These are phyloP conservation scores for Pleurotus djamor DNA, from an alignment of 768 basidiomycete genomes.

Conservation along the genomic window DNA sequence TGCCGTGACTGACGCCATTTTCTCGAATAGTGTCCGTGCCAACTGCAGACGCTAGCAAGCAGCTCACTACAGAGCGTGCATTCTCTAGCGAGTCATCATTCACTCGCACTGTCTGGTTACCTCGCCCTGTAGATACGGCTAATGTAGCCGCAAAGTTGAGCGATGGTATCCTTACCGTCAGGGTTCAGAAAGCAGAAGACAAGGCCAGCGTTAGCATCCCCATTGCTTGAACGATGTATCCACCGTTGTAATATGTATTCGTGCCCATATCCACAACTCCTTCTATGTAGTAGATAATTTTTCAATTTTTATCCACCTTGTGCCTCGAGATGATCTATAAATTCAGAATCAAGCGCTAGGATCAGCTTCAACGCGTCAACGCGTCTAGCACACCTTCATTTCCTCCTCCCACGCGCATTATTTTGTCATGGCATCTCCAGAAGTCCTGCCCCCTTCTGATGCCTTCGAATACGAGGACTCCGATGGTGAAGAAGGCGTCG, in stretches of 20 bases:
- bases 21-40: slow-evolving; percentile 10
- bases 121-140: slow-evolving; percentile 55
- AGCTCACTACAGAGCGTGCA: slow-evolving; percentile 59
- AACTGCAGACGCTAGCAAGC: slow-evolving; percentile 28
- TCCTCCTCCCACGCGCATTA: not conserved
- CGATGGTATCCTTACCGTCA: slow-evolving; percentile 69
- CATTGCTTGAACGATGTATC: slow-evolving; percentile 22
- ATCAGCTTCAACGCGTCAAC: not conserved
- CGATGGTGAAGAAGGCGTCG: slow-evolving; percentile 60
- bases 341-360: too few species aligned
- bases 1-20: not conserved
- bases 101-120: slow-evolving; percentile 71
- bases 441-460: not conserved
- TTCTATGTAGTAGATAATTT: not conserved
- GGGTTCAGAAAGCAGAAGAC: slow-evolving; percentile 59
- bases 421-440: not conserved
- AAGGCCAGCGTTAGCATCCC: slow-evolving; percentile 48
- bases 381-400: not conserved
- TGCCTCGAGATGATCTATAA: too few species aligned
- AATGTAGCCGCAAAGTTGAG: slow-evolving; percentile 62
- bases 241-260: not conserved
- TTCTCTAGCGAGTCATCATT: slow-evolving; percentile 56
- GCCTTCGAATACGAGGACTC: slow-evolving; percentile 28
- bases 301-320: not conserved
- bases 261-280: not conserved